Base-by-base conservation (phyloP, 2,329 filamentous ascomycete genomes). In the Alternaria consortialis region DNA sequence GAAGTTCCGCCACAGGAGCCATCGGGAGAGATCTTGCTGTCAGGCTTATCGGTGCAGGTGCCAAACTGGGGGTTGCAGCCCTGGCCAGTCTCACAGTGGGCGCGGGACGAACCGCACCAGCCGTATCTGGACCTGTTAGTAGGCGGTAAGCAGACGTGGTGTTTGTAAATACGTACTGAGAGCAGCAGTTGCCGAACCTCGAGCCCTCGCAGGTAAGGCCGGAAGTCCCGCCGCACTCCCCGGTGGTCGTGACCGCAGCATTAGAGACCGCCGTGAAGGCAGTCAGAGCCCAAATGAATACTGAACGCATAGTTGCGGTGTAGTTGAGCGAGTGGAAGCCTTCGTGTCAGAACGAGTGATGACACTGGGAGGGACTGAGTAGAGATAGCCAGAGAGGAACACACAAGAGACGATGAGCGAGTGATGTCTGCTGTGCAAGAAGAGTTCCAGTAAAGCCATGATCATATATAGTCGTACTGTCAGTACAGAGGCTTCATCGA, bases 261-360 rank as follows among this genome's bases (percentile, higher is more conserved):
- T 6, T 11, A n/a, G 47, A 51, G 31, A 39, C 17, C 2, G 32
- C 37, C 27, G 47, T 36, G 12, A 53, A 17, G 47, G 47, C 47
- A 13, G 47, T 27, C 20, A 58, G 13, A 13, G 27, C 46, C 55
- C 47, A 58, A 36, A 58, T 8, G 20, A 37, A 6, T 11, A 39
- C 42, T 1, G 4, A 29, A 29, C 42, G 42, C 15, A 51, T 56
- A 31, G 44, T 23, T 39, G 31, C 20, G 20, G 27, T n/a, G 11
- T 39, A 34, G 12, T 5, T 39, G n/a, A 58, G 46, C 29, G 43
- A 56, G 15, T 48, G 53, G 23, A 6, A 13, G 29, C 1, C 11
- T 40, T 32, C 6, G 40, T 3, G 48, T 42, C 47, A 53, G 39
- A 53, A 52, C 25, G 47, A 53, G 27, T 58, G 55, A 58, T 52